A percentile compares a stretch with the other conserved stretches of the same genome.
phyloP scores from a whole-genome alignment of 768 basidiomycete species.

The Sarcomyxa edulis region DNA sequence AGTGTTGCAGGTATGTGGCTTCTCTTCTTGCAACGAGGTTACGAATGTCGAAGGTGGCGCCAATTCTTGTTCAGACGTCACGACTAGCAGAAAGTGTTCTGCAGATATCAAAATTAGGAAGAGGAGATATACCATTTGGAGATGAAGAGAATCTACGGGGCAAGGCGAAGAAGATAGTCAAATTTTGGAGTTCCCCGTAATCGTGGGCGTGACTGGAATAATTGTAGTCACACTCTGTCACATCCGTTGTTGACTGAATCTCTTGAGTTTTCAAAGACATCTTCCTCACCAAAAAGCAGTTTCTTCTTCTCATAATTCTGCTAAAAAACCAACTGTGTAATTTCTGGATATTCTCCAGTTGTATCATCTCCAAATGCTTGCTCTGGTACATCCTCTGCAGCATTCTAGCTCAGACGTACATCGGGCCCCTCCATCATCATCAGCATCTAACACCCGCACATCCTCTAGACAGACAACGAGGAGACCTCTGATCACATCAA shows the following conservation, averaged over 20 bases:
- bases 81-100: constrained; percentile 4
- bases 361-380: no score
- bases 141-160: constrained; percentile 6
- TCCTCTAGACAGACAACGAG: constrained; percentile 17
- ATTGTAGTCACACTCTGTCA: neutral
- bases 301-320: neutral
- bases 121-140: constrained; percentile 11
- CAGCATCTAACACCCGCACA: constrained; percentile 23
- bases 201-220: neutral
- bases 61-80: no score
- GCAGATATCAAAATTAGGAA: constrained; percentile 8
- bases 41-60: neutral
- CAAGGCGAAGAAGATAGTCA: constrained; percentile 3
- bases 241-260: neutral
- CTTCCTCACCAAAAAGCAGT: neutral
- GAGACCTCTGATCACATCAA: constrained; percentile 4
- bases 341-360: no score
- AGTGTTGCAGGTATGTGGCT: constrained; percentile 6
- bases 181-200: constrained; percentile 5
- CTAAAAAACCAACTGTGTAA: constrained; percentile 8
- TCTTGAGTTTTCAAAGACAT: neutral
- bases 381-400: constrained; percentile 37
- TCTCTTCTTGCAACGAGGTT: neutral
- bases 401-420: constrained; percentile 13
- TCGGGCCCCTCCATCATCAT: constrained; percentile 15